Conservation (phyloP, 495 filamentous ascomycete genomes). For the Echria macrotheca region DNA sequence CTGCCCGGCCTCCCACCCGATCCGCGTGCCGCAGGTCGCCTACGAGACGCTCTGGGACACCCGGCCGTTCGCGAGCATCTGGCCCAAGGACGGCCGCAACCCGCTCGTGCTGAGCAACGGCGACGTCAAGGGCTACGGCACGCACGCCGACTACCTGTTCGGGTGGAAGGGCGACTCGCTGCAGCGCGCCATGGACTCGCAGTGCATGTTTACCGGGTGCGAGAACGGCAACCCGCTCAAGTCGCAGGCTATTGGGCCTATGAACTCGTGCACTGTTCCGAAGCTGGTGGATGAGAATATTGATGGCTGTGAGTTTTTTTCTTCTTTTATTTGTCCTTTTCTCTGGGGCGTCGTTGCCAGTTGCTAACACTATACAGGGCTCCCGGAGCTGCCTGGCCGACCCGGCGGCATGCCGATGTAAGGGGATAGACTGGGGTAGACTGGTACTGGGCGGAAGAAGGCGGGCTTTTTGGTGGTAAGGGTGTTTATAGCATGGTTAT, state of each 20-base stretch:
- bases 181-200: constrained; percentile 15
- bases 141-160: constrained; percentile 10
- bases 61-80: constrained; percentile 41
- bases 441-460: too few species aligned
- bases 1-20: constrained; percentile 49
- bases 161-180: constrained; percentile 16
- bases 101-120: constrained; percentile 38
- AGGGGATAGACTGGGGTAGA: too few species aligned
- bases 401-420: too few species aligned
- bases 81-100: constrained; percentile 40
- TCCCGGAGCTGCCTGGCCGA: background rate
- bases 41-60: constrained; percentile 52
- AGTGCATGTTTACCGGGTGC: constrained; percentile 15
- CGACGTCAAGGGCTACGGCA: constrained; percentile 15
- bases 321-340: background rate
- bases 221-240: constrained; percentile 14
- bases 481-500: too few species aligned
- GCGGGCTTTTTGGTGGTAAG: too few species aligned
- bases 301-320: constrained; percentile 13
- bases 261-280: constrained; percentile 11
- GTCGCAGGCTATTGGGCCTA: constrained; percentile 12
- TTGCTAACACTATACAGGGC: background rate
- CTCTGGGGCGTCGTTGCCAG: background rate
- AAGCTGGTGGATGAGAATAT: constrained; percentile 12
- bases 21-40: constrained; percentile 43